Percentiles rank a stretch among this genome's conserved stretches.
Evolutionary conservation across 306 rosid genomes (phyloP).

Genomic region (Glycine latifolia): DNA sequence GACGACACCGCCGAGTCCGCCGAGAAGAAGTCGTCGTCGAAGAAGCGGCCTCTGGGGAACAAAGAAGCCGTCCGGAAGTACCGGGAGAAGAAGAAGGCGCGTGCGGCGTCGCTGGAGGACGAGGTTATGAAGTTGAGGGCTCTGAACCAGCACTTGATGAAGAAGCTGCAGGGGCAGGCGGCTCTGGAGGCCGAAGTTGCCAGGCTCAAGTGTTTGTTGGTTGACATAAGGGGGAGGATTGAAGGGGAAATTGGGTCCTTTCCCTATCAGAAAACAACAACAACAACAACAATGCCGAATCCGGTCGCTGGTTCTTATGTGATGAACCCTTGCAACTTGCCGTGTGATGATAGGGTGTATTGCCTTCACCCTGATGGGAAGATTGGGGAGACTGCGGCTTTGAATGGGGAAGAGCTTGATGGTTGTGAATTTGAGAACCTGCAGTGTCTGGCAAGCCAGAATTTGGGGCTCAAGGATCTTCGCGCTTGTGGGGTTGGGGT

Average conservation of each 20-base stretch:
- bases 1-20: conserved; percentile 89
- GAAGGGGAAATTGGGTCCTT: conserved; percentile 96
- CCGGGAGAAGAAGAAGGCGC: conserved; percentile 95
- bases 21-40: conserved; percentile 61
- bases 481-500: conserved; percentile 63
- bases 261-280: conserved; percentile 82
- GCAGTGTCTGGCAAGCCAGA: conserved; percentile 75
- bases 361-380: conserved; percentile 77
- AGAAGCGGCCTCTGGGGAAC: conserved; percentile 82
- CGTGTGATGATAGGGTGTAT: conserved; percentile 79
- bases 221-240: conserved; percentile 94
- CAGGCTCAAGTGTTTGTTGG: conserved; percentile 95
- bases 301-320: conserved; percentile 61
- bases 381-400: conserved; percentile 52
- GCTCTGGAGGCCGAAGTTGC: conserved; percentile 92
- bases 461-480: conserved; percentile 66
- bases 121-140: conserved; percentile 84
- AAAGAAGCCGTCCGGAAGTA: conserved; percentile 94
- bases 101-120: conserved; percentile 88
- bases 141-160: conserved; percentile 84
- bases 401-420: conserved; percentile 59
- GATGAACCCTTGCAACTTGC: conserved; percentile 88
- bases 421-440: conserved; percentile 89
- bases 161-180: conserved; percentile 87
- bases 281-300: conserved; percentile 45